Evolutionary conservation across 148 eudicot species (phyloP), one percentile per base, ranked within the genome.

Genomic region (Spergularia bocconei): DNA sequence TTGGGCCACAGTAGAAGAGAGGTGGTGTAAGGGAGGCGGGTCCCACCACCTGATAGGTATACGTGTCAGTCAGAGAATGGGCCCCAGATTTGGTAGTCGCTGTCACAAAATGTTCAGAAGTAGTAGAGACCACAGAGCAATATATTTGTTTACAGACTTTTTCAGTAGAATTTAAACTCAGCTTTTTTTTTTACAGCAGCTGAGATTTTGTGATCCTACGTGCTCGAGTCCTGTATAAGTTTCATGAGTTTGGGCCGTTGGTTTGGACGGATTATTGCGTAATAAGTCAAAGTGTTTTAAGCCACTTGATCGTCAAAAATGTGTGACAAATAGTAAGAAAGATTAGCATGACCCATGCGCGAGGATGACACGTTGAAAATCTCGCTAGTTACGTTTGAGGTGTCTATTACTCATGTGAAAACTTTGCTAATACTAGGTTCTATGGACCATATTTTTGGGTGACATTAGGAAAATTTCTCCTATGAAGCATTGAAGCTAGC

Each of bases 201-300:
- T 33, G 60, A 77, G 33, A 71, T 62, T 64, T 63, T 71, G 70
- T 71, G 80, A 71, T 80, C 57, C 53, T 74, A 75, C 72, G 79
- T 78, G 82, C 70, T 69, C 70, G 60, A 51, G 47, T 77, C 73
- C 59, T 53, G 71, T 61, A 23, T 68, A 61, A 20, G 39, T 63
- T 44, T 12, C 71, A 19, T 33, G 62, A 21, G 48, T 61, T 38
- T 38, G 44, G 59, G 73, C 65, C 60, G 21, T 67, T 57, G 60
- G 33, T 67, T 75, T 76, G 68, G 79, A 67, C 76, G 48, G 9
- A 44, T 47, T 29, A 10, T 62, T 29, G 36, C 36, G 52, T 17
- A 25, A 9, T 44, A 6, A 61, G 53, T 29, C 69, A 11, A 48
- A 59, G 56, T 2, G 4, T 17, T 36, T 50, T 53, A 10, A 23